These are phyloP conservation scores for Xylaria intraflava DNA, from an alignment of 495 filamentous ascomycete genomes.

Conservation along the genomic window DNA sequence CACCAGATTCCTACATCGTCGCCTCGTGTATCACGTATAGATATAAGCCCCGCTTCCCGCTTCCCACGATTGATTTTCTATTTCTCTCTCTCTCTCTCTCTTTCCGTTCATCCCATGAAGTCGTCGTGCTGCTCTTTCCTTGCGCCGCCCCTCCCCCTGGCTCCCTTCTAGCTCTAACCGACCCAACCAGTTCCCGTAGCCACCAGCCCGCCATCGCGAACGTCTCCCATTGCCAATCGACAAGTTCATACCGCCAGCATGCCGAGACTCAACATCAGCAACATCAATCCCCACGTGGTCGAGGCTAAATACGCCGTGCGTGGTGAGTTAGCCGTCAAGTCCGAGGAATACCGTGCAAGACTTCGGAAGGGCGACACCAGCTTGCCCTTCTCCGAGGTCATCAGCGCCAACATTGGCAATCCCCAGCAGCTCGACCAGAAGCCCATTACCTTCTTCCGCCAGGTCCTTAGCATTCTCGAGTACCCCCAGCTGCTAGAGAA, in stretches of 20 bases:
- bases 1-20: background rate
- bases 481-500: slow-evolving; percentile 78
- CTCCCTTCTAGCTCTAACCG: too few relatives aligned
- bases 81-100: background rate
- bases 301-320: slow-evolving; percentile 93
- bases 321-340: slow-evolving; percentile 84
- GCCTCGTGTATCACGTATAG: background rate
- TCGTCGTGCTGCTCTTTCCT: too few relatives aligned
- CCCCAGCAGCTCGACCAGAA: slow-evolving; percentile 98
- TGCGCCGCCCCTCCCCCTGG: too few relatives aligned
- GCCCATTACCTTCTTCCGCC: slow-evolving; percentile 97
- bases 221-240: slow-evolving; percentile 11
- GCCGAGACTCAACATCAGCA: slow-evolving; percentile 66
- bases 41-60: background rate
- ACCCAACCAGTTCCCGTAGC: background rate
- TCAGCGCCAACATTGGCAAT: slow-evolving; percentile 97
- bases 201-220: background rate
- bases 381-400: slow-evolving; percentile 82
- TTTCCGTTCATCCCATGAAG: too few relatives aligned
- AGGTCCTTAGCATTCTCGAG: slow-evolving; percentile 90
- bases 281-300: slow-evolving; percentile 84
- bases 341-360: slow-evolving; percentile 76
- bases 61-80: background rate
- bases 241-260: slow-evolving; percentile 36
- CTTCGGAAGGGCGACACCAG: slow-evolving; percentile 49